These are phyloP conservation scores for Cubamyces sp. DNA, from an alignment of 768 basidiomycete genomes.

Conservation along the genomic window DNA sequence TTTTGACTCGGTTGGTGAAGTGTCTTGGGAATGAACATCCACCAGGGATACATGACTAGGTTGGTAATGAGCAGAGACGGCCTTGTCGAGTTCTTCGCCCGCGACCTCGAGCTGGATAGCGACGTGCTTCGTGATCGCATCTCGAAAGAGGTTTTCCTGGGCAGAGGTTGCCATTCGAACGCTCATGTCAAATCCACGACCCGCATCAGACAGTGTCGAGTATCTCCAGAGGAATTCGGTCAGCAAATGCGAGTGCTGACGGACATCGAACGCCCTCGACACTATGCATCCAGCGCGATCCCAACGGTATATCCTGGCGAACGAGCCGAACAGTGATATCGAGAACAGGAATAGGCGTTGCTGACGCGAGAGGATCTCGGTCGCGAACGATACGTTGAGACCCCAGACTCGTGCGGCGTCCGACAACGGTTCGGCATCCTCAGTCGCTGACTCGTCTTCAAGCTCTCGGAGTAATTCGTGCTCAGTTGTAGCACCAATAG, in stretches of 20 bases:
- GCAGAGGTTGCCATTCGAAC: neutral
- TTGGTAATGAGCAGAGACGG: conserved; percentile 10
- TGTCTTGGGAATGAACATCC: neutral
- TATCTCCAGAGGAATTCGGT: conserved; percentile 39
- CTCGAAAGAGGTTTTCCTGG: conserved; percentile 9
- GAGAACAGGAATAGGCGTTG: conserved; percentile 36
- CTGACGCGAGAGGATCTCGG: conserved; percentile 29
- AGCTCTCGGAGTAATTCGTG: conserved; percentile 2
- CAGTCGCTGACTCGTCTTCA: no score
- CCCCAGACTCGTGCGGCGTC: neutral
- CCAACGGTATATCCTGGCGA: conserved; percentile 36
- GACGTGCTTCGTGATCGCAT: conserved; percentile 1
- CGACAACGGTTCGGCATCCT: no score
- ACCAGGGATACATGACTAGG: conserved; percentile 1
- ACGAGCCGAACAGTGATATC: conserved; percentile 31
- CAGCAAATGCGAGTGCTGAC: conserved; percentile 27
- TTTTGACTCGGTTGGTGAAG: neutral
- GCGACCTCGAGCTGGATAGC: neutral
- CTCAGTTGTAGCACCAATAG: neutral
- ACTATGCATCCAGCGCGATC: conserved; percentile 41
- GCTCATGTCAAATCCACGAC: conserved; percentile 34
- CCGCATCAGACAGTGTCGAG: conserved; percentile 12
- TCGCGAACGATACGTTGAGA: neutral
- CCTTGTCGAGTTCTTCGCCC: conserved; percentile 1
- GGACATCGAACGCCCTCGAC: conserved; percentile 33